Percentiles rank a stretch among this genome's conserved stretches.
Evolutionary conservation across 257 asterid genomes (phyloP).

Genomic region (Lithospermum erythrorhizon): DNA sequence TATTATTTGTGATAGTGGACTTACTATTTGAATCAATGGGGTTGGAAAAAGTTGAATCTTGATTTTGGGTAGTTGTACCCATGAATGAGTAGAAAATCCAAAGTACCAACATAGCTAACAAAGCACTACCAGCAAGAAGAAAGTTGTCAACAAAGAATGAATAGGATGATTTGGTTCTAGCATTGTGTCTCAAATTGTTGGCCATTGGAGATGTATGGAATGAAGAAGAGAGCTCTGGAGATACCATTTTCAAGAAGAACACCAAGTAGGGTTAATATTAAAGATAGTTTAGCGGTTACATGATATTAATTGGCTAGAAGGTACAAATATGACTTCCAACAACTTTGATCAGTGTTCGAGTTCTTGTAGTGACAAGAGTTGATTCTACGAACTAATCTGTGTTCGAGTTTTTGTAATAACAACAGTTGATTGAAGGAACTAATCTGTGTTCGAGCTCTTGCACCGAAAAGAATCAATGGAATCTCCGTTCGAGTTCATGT

Average conservation of each 20-base stretch:
- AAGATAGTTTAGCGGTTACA: not conserved
- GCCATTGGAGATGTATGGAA: conserved; percentile 32
- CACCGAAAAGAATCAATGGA: too few relatives aligned
- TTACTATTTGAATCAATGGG: not conserved
- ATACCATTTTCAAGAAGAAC: conserved; percentile 20
- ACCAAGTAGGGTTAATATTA: not conserved
- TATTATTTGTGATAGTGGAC: too few relatives aligned
- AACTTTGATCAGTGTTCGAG: too few relatives aligned
- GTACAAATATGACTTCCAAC: too few relatives aligned
- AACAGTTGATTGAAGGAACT: too few relatives aligned
- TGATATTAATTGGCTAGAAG: too few relatives aligned
- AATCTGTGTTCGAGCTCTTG: too few relatives aligned
- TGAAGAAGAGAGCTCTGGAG: conserved; percentile 21
- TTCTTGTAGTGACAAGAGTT: too few relatives aligned
- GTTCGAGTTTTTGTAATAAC: too few relatives aligned
- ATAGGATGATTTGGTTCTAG: conserved; percentile 27
- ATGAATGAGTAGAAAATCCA: conserved; percentile 57
- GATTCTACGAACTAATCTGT: too few relatives aligned
- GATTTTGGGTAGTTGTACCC: conserved; percentile 14
- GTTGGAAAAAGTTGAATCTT: conserved; percentile 13
- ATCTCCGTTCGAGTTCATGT: too few relatives aligned
- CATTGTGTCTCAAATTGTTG: conserved; percentile 16
- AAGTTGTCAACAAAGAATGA: conserved; percentile 32
- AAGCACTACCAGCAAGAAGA: conserved; percentile 35
- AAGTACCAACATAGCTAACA: conserved; percentile 30